These are phyloP conservation scores for Candida sithepensis DNA, from an alignment of 805 yeast genomes.

Conservation along the genomic window DNA sequence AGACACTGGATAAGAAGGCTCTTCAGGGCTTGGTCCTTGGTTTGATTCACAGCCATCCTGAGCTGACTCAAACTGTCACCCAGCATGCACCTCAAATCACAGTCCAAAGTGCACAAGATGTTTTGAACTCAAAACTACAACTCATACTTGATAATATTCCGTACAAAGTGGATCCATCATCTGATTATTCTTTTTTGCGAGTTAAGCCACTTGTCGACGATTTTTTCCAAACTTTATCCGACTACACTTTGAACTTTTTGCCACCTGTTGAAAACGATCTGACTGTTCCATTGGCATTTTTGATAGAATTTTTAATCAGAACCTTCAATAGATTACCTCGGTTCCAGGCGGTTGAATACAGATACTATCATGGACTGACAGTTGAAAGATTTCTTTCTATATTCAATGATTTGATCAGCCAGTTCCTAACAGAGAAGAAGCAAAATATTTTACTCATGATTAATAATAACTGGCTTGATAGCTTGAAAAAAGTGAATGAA, in stretches of 20 bases:
- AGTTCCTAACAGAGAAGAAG: constrained; percentile 28
- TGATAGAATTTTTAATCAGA: constrained; percentile 54
- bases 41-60: constrained; percentile 60
- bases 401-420: constrained; percentile 21
- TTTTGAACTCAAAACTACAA: constrained; percentile 44
- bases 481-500: constrained; percentile 27
- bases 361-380: constrained; percentile 37
- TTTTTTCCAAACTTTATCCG: constrained; percentile 67
- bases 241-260: constrained; percentile 66
- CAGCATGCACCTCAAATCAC: constrained; percentile 57
- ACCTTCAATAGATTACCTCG: constrained; percentile 63
- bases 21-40: constrained; percentile 50
- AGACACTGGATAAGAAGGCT: constrained; percentile 57
- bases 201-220: constrained; percentile 66
- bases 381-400: constrained; percentile 32
- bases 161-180: constrained; percentile 65
- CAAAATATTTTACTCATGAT: constrained; percentile 31
- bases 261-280: constrained; percentile 65
- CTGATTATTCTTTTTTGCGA: constrained; percentile 75
- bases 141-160: constrained; percentile 55
- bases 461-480: constrained; percentile 30
- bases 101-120: constrained; percentile 45
- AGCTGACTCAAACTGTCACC: constrained; percentile 48
- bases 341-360: constrained; percentile 55
- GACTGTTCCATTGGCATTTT: constrained; percentile 53